Percentiles rank a stretch among this genome's conserved stretches.
Evolutionary conservation across 1,284 basidiomycete genomes (phyloP).

Genomic region (Hortiboletus rubellus): DNA sequence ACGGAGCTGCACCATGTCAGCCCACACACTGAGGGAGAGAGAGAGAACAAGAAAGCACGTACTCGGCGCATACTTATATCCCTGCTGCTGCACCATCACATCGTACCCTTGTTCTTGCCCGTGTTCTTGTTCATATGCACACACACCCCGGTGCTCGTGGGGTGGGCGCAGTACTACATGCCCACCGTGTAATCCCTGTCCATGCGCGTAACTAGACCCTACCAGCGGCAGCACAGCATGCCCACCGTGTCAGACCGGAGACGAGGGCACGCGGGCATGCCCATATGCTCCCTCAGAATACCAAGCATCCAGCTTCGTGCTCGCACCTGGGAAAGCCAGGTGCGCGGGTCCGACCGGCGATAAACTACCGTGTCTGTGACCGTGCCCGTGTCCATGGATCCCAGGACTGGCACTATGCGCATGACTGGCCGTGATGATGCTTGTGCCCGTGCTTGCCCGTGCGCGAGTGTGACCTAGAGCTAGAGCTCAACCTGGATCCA

Average conservation of each 20-base stretch:
- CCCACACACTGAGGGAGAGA: neutral
- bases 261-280: conserved; percentile 2
- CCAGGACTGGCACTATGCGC: no score
- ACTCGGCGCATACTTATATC: conserved; percentile 19
- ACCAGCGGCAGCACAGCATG: no score
- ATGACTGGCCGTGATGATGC: neutral
- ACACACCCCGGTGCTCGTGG: neutral
- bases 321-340: conserved; percentile 1
- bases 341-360: neutral
- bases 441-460: neutral
- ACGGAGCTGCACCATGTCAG: neutral
- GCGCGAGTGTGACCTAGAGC: neutral
- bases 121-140: neutral
- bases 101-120: neutral
- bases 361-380: neutral
- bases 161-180: no score
- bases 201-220: neutral
- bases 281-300: neutral
- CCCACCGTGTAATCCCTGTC: neutral
- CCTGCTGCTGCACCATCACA: neutral
- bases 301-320: no score
- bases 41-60: no score
- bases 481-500: neutral
- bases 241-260: conserved; percentile 7
- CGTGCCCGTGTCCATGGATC: neutral